Evolutionary conservation across 202 grass and related monocot genomes (phyloP), one percentile per base, ranked within the genome.

Genomic region (Zoysia matrella): DNA sequence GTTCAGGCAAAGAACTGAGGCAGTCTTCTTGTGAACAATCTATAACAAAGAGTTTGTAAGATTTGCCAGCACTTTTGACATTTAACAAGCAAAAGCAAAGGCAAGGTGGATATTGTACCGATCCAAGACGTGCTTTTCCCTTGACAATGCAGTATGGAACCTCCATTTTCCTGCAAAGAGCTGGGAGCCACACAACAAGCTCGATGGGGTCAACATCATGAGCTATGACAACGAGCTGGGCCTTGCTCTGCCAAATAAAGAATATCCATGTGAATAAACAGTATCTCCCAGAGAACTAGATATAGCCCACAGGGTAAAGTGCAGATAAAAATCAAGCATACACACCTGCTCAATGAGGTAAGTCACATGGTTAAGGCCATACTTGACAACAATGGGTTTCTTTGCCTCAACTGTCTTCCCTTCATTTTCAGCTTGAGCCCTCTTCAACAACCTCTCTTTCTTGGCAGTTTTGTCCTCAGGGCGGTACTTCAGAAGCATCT

Each of bases 191-290:
- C 30, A 36, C 30, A 36, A 92, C 87, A 3, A 87, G 83, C 67
- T 92, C 90, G 8, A 92, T 92, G 0, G 90, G 90, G 44, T 92
- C 90, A 50, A 92, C 90, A 78, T 92, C 90, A 89, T 92, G 84
- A 40, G 90, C 84, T 58, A 92, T 92, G 11, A 89, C 87, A 71
- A 89, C 90, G 13, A 92, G 47, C 41, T 89, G 87, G 22, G 90
- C 90, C 84, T 89, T 89, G 71, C 85, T 89, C 87, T 92, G 87
- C 69, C 68, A 74, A 78, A 85, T 63, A 7, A 39, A 13, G 0
- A 14, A 65, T 10, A 22, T 8, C 50, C 8, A 22, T 44, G 16
- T 60, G 42, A 49, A 46, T 52, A n/a, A 47, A 42, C 18, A 11
- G 1, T 3, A 12, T 2, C 18, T 9, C 5, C 4, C 6, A 52